Evolutionary conservation across 2,329 filamentous ascomycete genomes (phyloP), one percentile per base, ranked within the genome.

Genomic region (Rhinocladiella similis): DNA sequence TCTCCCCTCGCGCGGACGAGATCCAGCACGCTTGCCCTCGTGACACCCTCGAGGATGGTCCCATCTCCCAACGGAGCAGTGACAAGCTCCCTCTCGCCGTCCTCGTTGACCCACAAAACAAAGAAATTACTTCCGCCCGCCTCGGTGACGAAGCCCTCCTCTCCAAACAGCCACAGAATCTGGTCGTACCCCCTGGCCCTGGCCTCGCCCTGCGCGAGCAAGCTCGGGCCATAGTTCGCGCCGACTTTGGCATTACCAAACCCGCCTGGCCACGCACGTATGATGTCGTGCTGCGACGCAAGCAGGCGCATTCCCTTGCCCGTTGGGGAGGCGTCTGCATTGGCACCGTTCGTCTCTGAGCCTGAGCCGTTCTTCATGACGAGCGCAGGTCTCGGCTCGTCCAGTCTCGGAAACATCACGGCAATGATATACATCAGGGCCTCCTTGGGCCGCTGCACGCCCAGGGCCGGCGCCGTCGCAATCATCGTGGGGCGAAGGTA

Each of bases 41-140:
- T 97, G 10, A 97, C 87, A 62, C 92, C 92, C 61, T 93, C 89
- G 2, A 97, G 80, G 65, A 97, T 96, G 59, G 96, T 81, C 68
- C 88, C 85, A 68, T 90, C 90, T 56, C 88, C 88, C 42, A 97
- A 75, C 7, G 90, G 90, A 2, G 92, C 91, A 2, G 92, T 97
- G 54, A 96, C 80, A 29, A 97, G 79, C 77, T 94, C 81, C 20
- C 82, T 68, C 66, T 78, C 81, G 6, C 82, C 85, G 0, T 71
- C 82, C 29, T 41, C 36, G n/a, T 59, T 58, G 5, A 57, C 29
- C 89, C 88, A 91, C 12, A 96, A 78, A 6, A 96, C 79, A 68
- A 97, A 96, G 76, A 96, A 96, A 75, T 97, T 97, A 68, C 85
- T 90, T 12, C 91, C 92, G 3, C 92, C 92, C 1, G 92, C 92